Evolutionary conservation across 2,329 filamentous ascomycete species (phyloP).

Genomic region (Trichoderma atroviride): DNA sequence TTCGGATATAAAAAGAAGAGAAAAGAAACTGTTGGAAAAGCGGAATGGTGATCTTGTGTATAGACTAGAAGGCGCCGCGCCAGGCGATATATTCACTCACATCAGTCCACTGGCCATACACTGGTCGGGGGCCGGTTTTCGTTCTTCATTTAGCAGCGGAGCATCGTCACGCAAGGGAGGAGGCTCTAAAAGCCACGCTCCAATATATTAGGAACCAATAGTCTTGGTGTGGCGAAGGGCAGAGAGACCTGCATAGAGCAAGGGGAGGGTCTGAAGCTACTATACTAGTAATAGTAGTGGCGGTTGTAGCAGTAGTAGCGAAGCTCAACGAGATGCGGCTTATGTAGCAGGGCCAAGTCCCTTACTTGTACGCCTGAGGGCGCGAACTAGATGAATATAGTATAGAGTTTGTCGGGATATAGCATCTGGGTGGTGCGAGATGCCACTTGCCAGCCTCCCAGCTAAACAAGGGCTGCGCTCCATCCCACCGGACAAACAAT

Average conservation of each 20-base stretch:
- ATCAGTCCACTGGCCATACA: neutral
- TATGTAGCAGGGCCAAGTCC: neutral
- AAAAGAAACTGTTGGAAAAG: neutral
- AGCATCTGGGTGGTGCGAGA: conserved; percentile 21
- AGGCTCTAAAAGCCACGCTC: neutral
- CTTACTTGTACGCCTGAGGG: neutral
- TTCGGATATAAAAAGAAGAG: neutral
- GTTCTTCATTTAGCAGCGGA: neutral
- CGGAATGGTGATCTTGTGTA: neutral
- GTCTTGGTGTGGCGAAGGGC: conserved; percentile 7
- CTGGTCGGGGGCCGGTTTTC: conserved; percentile 14
- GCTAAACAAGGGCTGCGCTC: neutral
- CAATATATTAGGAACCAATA: conserved; percentile 8
- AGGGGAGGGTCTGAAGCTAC: conserved; percentile 4
- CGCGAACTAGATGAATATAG: conserved; percentile 17
- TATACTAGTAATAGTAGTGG: too few relatives aligned
- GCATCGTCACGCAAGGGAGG: neutral
- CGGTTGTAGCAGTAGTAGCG: neutral
- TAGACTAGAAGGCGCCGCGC: neutral
- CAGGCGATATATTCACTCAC: conserved; percentile 1
- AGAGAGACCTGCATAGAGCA: neutral
- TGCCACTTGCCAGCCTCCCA: neutral
- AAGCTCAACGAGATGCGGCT: neutral
- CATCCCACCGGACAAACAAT: neutral
- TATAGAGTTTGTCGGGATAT: conserved; percentile 18